phyloP scores from a whole-genome alignment of 352 stramenopile genomes.

The Halophytophthora batemanensis region DNA sequence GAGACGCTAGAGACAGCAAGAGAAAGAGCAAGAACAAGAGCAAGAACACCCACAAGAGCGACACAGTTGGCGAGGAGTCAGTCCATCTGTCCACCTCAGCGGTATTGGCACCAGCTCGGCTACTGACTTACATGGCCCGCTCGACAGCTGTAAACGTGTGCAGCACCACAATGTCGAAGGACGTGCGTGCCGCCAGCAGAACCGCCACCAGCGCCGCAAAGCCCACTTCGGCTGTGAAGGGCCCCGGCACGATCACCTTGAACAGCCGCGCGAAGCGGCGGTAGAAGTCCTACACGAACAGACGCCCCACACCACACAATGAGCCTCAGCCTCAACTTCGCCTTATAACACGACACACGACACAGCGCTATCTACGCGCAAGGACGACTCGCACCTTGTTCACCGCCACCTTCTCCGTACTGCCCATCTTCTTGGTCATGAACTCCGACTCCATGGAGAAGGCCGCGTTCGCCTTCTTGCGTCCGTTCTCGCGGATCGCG shows the following conservation, averaged over 20 bases:
- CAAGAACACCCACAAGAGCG: too few species aligned
- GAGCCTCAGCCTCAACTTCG: too few species aligned
- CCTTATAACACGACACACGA: too few species aligned
- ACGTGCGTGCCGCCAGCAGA: slow-evolving; percentile 64
- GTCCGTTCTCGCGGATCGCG: slow-evolving; percentile 63
- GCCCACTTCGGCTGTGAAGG: slow-evolving; percentile 65
- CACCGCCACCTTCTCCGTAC: slow-evolving; percentile 60
- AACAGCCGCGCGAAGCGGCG: slow-evolving; percentile 65
- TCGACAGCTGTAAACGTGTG: slow-evolving; percentile 78
- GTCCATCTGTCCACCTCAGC: too few species aligned
- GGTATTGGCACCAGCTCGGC: too few species aligned
- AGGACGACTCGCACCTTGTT: too few species aligned
- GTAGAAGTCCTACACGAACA: slow-evolving; percentile 41
- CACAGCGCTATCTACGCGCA: too few species aligned
- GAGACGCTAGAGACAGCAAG: slow-evolving; percentile 43
- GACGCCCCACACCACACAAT: not conserved
- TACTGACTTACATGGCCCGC: slow-evolving; percentile 50
- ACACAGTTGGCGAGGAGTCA: too few species aligned
- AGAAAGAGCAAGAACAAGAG: slow-evolving; percentile 1
- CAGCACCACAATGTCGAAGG: slow-evolving; percentile 76
- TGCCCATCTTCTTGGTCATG: slow-evolving; percentile 73
- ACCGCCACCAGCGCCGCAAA: slow-evolving; percentile 62
- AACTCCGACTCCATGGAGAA: slow-evolving; percentile 60
- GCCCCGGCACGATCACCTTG: slow-evolving; percentile 63
- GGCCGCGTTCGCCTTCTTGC: slow-evolving; percentile 45